A percentile compares a stretch with the other conserved stretches of the same genome.
phyloP scores from a whole-genome alignment of 352 stramenopile species.

The Phytophthora chlamydospora region DNA sequence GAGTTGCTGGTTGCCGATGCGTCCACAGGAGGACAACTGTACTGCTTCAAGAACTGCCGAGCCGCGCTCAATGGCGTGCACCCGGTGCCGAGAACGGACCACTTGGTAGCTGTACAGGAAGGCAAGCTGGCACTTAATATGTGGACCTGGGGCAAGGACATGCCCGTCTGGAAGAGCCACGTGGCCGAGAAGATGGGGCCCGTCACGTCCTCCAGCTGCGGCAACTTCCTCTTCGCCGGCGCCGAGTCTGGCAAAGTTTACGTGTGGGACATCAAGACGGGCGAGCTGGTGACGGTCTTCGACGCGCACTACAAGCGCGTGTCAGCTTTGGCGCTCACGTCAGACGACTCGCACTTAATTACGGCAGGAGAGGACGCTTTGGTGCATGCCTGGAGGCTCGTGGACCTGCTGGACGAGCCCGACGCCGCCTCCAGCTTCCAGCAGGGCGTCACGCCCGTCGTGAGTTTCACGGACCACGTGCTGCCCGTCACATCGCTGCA shows the following conservation, averaged over 20 bases:
- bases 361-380: conserved; percentile 84
- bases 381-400: conserved; percentile 79
- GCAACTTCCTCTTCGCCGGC: conserved; percentile 78
- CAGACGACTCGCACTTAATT: conserved; percentile 79
- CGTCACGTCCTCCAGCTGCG: conserved; percentile 56
- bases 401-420: conserved; percentile 71
- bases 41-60: conserved; percentile 78
- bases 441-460: conserved; percentile 54
- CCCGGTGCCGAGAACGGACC: conserved; percentile 65
- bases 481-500: conserved; percentile 76
- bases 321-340: conserved; percentile 65
- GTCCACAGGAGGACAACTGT: conserved; percentile 65
- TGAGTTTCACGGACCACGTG: conserved; percentile 83
- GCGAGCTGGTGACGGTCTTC: conserved; percentile 79
- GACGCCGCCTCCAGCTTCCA: conserved; percentile 64
- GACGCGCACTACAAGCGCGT: conserved; percentile 90
- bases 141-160: conserved; percentile 71
- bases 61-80: conserved; percentile 56
- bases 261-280: conserved; percentile 85
- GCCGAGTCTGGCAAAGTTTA: conserved; percentile 86
- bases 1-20: conserved; percentile 71
- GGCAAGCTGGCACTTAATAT: conserved; percentile 72
- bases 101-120: conserved; percentile 70
- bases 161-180: conserved; percentile 77
- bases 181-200: conserved; percentile 79